Evolutionary conservation across 495 filamentous ascomycete genomes (phyloP), one percentile per base, ranked within the genome.

Genomic region (Penicillium diatomitis): DNA sequence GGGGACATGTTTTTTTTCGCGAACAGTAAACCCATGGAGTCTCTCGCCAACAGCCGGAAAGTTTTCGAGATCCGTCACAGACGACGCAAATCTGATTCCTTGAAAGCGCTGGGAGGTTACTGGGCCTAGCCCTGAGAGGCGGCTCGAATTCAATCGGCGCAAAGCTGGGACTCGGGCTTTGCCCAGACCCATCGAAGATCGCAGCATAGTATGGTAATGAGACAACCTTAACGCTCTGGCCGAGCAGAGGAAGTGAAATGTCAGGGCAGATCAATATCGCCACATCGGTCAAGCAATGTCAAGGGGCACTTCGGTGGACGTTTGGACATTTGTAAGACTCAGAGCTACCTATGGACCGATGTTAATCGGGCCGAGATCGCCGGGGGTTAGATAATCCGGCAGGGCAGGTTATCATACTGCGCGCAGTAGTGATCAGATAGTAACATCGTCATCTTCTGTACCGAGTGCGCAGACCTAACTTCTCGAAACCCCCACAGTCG

Each of bases 1-100:
- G 2, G 94, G 89, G 1, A 97, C 87, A 68, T 91, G 83, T 69
- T 96, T 95, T 48, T 82, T 77, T 38, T 91, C 82, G 51, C 87
- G 73, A 37, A 97, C 72, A 1, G 89, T 96, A 67, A 98, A 98
- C 50, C 94, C 94, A 66, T 96, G 84, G 30, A 96, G 75, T 61
- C 85, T 83, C 58, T 90, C 85, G 52, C 92, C 92, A 4, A 83
- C 76, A 38, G 80, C 80, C 3, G 88, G 88, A 46, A 83, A 83
- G 55, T 77, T 79, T 11, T 80, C 74, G 44, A 90, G 70, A 55
- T 85, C 82, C 5, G 85, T 87, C 30, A 88, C 77, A 33, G 85
- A 79, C 49, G 86, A 78, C 64, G 84, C 72, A 61, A 69, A 48
- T 60, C 80, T 58, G 65, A 66, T 63, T 66, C 70, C 39, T 66